Percentiles rank a stretch among this genome's conserved stretches.
phyloP scores from a whole-genome alignment of 2,329 filamentous ascomycete genomes.

The Madurella fahalii region DNA sequence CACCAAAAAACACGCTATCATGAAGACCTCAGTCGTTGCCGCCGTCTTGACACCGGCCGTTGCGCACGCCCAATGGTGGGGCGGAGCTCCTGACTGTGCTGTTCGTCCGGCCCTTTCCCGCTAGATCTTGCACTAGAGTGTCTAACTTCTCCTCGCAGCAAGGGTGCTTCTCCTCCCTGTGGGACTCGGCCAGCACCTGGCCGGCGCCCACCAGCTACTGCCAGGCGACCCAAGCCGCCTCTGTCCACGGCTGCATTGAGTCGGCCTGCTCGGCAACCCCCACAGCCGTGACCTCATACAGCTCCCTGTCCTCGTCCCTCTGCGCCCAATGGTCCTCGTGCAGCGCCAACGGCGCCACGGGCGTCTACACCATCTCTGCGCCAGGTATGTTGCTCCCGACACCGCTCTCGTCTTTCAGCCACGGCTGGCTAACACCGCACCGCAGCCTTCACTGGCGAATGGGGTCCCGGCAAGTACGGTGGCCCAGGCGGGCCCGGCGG shows the following conservation, averaged over 20 bases:
- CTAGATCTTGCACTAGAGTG: neutral
- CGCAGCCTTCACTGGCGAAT: conserved; percentile 19
- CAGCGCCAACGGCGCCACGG: conserved; percentile 36
- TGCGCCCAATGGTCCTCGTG: conserved; percentile 40
- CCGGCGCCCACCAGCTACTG: conserved; percentile 33
- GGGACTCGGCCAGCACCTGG: conserved; percentile 29
- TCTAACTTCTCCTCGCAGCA: conserved; percentile 31
- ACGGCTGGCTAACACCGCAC: no score
- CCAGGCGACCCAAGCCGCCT: conserved; percentile 21
- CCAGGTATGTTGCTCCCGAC: conserved; percentile 17
- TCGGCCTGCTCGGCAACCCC: conserved; percentile 32
- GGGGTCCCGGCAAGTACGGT: conserved; percentile 10
- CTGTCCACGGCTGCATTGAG: conserved; percentile 28
- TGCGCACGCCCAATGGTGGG: conserved; percentile 38
- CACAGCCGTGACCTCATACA: conserved; percentile 30
- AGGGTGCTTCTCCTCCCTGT: conserved; percentile 40
- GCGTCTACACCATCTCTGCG: conserved; percentile 38
- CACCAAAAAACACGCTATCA: conserved; percentile 14
- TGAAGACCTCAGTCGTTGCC: conserved; percentile 32
- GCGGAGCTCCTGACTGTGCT: conserved; percentile 40
- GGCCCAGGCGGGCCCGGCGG: conserved; percentile 8
- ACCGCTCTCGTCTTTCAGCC: no score
- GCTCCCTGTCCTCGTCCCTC: conserved; percentile 38
- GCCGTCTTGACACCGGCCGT: conserved; percentile 28
- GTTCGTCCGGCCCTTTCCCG: conserved; percentile 30